Evolutionary conservation across 345 rosid genomes (phyloP).

Genomic region (Anacardium occidentale): DNA sequence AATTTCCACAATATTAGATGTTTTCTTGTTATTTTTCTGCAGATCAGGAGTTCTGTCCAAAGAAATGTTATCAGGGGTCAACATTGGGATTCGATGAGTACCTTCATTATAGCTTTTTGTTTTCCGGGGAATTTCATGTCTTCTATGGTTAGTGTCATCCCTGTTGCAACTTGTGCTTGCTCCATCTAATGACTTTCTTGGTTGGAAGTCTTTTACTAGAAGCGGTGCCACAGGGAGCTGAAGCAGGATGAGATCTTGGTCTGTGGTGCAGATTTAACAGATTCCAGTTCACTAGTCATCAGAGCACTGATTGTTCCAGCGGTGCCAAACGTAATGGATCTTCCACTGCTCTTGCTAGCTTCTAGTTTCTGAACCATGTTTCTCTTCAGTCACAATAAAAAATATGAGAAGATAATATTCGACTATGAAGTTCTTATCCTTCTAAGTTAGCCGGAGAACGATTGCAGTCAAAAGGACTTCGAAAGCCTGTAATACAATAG

Average conservation of each 20-base stretch:
- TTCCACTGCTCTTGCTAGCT: slow-evolving; percentile 77
- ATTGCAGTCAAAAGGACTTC: not conserved
- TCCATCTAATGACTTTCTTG: slow-evolving; percentile 63
- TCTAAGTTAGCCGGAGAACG: no score
- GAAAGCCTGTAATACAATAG: slow-evolving; percentile 13
- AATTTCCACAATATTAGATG: slow-evolving; percentile 65
- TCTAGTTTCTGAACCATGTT: slow-evolving; percentile 79
- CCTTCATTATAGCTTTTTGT: slow-evolving; percentile 45
- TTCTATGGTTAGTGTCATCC: slow-evolving; percentile 25
- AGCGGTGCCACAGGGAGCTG: slow-evolving; percentile 46
- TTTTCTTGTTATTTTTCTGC: slow-evolving; percentile 55
- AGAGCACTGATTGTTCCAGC: slow-evolving; percentile 78
- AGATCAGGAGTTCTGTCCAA: slow-evolving; percentile 60
- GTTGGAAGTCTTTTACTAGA: slow-evolving; percentile 55
- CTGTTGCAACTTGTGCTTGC: slow-evolving; percentile 69
- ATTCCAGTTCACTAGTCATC: slow-evolving; percentile 81
- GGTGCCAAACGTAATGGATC: slow-evolving; percentile 79
- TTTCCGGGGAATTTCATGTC: slow-evolving; percentile 39
- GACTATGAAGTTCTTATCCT: no score
- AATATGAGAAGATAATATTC: slow-evolving; percentile 12
- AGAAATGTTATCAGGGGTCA: slow-evolving; percentile 48
- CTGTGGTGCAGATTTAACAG: slow-evolving; percentile 46
- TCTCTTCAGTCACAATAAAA: slow-evolving; percentile 13
- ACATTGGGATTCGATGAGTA: slow-evolving; percentile 61
- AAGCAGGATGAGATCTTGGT: slow-evolving; percentile 47